Conservation (phyloP, 2,329 filamentous ascomycete genomes). For the Dryadomyces sulphureus region DNA sequence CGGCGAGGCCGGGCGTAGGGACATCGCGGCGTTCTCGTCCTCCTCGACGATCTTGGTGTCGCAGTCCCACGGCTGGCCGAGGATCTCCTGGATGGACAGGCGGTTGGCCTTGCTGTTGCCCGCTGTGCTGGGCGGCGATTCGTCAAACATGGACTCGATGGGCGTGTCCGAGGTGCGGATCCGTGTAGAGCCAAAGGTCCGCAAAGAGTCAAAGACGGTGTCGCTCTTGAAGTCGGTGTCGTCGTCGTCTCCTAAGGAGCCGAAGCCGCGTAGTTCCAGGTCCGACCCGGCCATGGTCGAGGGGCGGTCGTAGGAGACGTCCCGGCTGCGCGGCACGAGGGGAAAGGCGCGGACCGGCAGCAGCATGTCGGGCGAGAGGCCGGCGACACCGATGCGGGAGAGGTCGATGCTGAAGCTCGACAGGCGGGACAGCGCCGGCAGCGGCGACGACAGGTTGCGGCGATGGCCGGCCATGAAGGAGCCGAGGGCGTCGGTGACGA, state of each 20-base stretch:
- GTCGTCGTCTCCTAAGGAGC: constrained; percentile 54
- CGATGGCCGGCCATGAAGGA: constrained; percentile 14
- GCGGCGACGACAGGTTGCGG: constrained; percentile 38
- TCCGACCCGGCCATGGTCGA: constrained; percentile 57
- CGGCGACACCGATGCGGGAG: constrained; percentile 25
- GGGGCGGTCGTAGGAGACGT: constrained; percentile 31
- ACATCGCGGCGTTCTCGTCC: constrained; percentile 36
- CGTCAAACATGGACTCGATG: constrained; percentile 68
- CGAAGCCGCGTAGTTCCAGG: constrained; percentile 46
- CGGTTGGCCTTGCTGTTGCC: constrained; percentile 37
- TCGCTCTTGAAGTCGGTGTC: constrained; percentile 70
- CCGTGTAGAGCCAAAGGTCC: constrained; percentile 54
- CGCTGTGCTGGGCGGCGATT: constrained; percentile 50
- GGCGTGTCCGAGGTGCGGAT: constrained; percentile 54
- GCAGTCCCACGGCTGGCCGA: constrained; percentile 38
- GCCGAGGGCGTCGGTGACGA: constrained; percentile 1
- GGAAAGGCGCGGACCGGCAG: constrained; percentile 10
- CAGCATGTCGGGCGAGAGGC: background rate
- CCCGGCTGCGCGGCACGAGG: constrained; percentile 25
- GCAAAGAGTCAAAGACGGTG: constrained; percentile 61
- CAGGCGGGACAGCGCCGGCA: constrained; percentile 37
- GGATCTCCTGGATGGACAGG: constrained; percentile 43
- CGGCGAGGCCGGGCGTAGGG: constrained; percentile 37
- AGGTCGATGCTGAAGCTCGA: constrained; percentile 41
- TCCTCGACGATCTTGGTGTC: constrained; percentile 47